phyloP scores from a whole-genome alignment of 169 alveolate species.

The Amoebophrya sp. region DNA sequence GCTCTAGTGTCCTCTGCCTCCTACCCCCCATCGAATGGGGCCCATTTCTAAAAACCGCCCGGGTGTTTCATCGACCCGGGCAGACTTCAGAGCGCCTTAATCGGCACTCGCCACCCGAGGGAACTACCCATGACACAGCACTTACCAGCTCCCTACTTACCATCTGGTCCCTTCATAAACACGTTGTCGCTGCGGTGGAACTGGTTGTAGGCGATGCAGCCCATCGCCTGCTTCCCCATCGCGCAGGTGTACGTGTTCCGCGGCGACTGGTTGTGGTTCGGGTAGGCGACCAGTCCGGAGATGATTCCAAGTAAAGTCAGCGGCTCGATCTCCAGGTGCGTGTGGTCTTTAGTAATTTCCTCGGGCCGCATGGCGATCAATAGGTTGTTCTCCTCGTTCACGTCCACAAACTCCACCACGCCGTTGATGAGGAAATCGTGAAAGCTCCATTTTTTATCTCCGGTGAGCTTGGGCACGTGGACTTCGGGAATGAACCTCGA shows the following conservation, averaged over 20 bases:
- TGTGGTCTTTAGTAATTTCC: conserved; percentile 72
- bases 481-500: conserved; percentile 43
- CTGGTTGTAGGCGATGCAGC: conserved; percentile 93
- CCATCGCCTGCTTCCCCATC: conserved; percentile 99
- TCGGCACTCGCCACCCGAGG: no score
- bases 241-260: conserved; percentile 99
- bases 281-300: conserved; percentile 98
- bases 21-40: conserved; percentile 7
- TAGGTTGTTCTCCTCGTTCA: conserved; percentile 95
- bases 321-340: conserved; percentile 98
- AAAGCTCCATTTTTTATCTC: conserved; percentile 62
- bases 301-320: conserved; percentile 94
- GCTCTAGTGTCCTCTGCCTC: conserved; percentile 29
- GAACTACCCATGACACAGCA: no score
- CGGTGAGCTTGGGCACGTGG: conserved; percentile 20
- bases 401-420: conserved; percentile 97
- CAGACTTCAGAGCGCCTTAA: no score
- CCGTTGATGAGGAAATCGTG: conserved; percentile 63
- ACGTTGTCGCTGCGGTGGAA: conserved; percentile 53
- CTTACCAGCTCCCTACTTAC: no score
- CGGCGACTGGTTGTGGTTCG: conserved; percentile 99
- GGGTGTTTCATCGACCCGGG: no score
- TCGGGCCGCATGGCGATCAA: conserved; percentile 82
- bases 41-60: no score
- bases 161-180: no score